These are phyloP conservation scores for Fusarium sororula DNA, from an alignment of 2,329 filamentous ascomycete species.

Conservation along the genomic window DNA sequence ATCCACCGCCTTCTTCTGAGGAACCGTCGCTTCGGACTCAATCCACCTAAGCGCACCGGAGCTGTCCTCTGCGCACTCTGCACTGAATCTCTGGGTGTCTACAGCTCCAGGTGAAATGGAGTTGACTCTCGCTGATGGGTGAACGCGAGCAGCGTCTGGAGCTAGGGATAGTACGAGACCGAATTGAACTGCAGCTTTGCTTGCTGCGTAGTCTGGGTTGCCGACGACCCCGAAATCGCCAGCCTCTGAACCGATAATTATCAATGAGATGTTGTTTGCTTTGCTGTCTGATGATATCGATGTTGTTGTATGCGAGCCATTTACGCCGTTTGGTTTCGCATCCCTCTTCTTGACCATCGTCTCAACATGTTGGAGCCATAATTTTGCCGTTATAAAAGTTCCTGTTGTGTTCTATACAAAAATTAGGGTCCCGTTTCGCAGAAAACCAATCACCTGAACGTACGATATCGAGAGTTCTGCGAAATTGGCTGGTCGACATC, in stretches of 20 bases:
- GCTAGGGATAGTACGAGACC: neutral
- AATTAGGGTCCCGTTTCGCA: fast-evolving
- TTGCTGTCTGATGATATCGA: fast-evolving
- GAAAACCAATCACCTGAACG: fast-evolving
- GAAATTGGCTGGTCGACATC: neutral
- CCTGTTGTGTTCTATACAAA: neutral
- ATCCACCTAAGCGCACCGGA: neutral
- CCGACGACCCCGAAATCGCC: neutral
- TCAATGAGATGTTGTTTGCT: neutral
- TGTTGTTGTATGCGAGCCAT: neutral
- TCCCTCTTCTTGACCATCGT: fast-evolving
- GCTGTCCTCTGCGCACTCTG: neutral
- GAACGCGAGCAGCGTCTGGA: neutral
- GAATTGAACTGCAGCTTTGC: neutral
- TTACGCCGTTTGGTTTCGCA: neutral
- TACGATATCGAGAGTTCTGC: neutral
- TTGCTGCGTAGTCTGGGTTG: neutral
- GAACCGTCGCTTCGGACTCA: neutral
- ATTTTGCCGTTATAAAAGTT: neutral
- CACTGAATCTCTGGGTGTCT: neutral
- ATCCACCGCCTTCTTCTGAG: neutral
- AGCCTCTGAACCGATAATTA: neutral
- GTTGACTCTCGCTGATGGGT: neutral
- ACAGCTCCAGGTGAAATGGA: neutral
- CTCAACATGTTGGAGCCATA: neutral